phyloP scores from a whole-genome alignment of 768 basidiomycete genomes.

The Lactarius vividus region DNA sequence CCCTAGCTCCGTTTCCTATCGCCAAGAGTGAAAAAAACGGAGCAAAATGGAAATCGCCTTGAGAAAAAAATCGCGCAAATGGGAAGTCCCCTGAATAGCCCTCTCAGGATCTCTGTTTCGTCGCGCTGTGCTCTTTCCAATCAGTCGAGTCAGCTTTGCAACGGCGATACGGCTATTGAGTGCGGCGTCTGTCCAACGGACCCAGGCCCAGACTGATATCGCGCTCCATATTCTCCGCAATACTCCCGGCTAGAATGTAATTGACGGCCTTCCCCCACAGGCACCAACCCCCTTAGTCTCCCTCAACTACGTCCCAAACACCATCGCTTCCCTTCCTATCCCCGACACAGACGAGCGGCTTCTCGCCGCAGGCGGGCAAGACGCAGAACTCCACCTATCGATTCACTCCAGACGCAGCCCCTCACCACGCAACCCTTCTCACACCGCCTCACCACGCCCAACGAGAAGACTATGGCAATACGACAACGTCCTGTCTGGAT shows the following conservation, averaged over 20 bases:
- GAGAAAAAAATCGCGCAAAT: background rate
- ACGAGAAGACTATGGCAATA: slow-evolving; percentile 48
- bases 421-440: slow-evolving; percentile 17
- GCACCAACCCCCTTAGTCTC: slow-evolving; percentile 48
- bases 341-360: slow-evolving; percentile 52
- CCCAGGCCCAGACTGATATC: background rate
- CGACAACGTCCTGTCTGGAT: slow-evolving; percentile 52
- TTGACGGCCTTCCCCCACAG: slow-evolving; percentile 20
- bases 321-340: slow-evolving; percentile 55
- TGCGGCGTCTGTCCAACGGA: background rate
- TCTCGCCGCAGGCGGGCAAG: slow-evolving; percentile 75
- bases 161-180: background rate
- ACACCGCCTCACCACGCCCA: slow-evolving; percentile 18
- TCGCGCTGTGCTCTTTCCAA: background rate
- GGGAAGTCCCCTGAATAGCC: background rate
- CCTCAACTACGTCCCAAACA: slow-evolving; percentile 60
- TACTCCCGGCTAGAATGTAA: slow-evolving; percentile 1
- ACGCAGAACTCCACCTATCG: slow-evolving; percentile 68
- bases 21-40: background rate
- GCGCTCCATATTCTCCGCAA: slow-evolving; percentile 4
- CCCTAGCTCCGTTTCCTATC: background rate
- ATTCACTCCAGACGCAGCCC: slow-evolving; percentile 36
- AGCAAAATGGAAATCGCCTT: background rate
- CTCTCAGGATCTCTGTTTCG: background rate
- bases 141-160: background rate